Evolutionary conservation across 306 rosid genomes (phyloP).

Genomic region (Vicia faba): DNA sequence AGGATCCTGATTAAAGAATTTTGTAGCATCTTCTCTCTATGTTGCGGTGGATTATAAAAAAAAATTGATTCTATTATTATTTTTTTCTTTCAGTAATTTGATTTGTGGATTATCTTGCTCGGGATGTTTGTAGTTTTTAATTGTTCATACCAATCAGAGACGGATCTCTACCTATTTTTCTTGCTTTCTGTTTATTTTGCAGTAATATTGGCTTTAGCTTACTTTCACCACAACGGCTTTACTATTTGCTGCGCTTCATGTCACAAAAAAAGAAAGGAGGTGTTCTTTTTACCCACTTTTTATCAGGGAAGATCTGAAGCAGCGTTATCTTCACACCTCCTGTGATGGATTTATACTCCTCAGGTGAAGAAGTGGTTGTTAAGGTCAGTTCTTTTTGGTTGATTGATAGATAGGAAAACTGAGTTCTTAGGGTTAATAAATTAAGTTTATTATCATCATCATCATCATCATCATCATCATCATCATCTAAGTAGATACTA

Average conservation of each 20-base stretch:
- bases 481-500: constrained; percentile 34
- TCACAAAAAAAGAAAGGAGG: constrained; percentile 53
- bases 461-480: constrained; percentile 16
- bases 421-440: constrained; percentile 17
- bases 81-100: not conserved
- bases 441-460: not conserved
- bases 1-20: constrained; percentile 80
- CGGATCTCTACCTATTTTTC: constrained; percentile 84
- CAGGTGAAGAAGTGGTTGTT: constrained; percentile 75
- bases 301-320: constrained; percentile 88
- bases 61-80: too few species aligned
- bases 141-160: constrained; percentile 53
- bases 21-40: constrained; percentile 52
- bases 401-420: not conserved
- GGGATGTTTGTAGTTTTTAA: constrained; percentile 38
- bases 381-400: constrained; percentile 54
- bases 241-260: constrained; percentile 40
- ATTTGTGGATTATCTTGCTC: constrained; percentile 11
- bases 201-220: constrained; percentile 58
- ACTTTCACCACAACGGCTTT: constrained; percentile 60
- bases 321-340: constrained; percentile 58
- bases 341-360: constrained; percentile 72
- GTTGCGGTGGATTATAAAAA: constrained; percentile 60
- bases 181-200: constrained; percentile 73
- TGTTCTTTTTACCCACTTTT: constrained; percentile 55